These are phyloP conservation scores for Curvularia eragrostidis DNA, from an alignment of 2,329 filamentous ascomycete species.

Conservation along the genomic window DNA sequence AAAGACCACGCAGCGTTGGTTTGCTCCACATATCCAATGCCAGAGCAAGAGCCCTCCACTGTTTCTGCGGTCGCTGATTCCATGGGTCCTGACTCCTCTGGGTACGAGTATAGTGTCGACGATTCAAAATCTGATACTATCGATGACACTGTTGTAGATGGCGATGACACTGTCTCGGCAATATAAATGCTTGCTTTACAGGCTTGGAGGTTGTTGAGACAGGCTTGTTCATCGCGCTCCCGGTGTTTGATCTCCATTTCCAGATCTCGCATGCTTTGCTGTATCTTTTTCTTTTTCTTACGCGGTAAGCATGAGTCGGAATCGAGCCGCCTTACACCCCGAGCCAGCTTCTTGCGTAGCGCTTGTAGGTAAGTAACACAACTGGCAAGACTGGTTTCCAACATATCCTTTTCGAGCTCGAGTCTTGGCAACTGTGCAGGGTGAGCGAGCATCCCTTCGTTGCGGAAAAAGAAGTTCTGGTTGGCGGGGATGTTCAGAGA, in stretches of 20 bases:
- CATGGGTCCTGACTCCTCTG: slow-evolving; percentile 26
- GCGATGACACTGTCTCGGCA: slow-evolving; percentile 27
- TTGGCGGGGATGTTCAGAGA: background rate
- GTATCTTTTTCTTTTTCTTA: slow-evolving; percentile 42
- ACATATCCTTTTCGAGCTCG: slow-evolving; percentile 30
- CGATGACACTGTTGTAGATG: slow-evolving; percentile 16
- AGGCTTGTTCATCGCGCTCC: slow-evolving; percentile 40
- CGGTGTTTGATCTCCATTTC: slow-evolving; percentile 42
- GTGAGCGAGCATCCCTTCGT: background rate
- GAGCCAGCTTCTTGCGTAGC: slow-evolving; percentile 41
- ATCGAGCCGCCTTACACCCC: slow-evolving; percentile 31
- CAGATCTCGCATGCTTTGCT: slow-evolving; percentile 37
- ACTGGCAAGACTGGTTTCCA: slow-evolving; percentile 41
- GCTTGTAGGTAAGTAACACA: slow-evolving; percentile 42
- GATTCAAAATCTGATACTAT: slow-evolving; percentile 22
- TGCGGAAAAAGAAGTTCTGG: slow-evolving; percentile 2
- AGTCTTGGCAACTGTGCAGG: slow-evolving; percentile 21
- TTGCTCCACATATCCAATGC: background rate
- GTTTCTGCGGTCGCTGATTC: slow-evolving; percentile 14
- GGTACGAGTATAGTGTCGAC: slow-evolving; percentile 22
- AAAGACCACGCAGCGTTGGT: slow-evolving; percentile 10
- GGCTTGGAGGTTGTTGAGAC: slow-evolving; percentile 41
- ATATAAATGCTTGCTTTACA: slow-evolving; percentile 43
- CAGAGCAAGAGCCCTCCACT: background rate
- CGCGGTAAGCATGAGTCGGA: slow-evolving; percentile 20